Percentiles rank a stretch among this genome's conserved stretches.
Conservation (phyloP, 176 grass and related monocot species). For the Carex parvula region DNA sequence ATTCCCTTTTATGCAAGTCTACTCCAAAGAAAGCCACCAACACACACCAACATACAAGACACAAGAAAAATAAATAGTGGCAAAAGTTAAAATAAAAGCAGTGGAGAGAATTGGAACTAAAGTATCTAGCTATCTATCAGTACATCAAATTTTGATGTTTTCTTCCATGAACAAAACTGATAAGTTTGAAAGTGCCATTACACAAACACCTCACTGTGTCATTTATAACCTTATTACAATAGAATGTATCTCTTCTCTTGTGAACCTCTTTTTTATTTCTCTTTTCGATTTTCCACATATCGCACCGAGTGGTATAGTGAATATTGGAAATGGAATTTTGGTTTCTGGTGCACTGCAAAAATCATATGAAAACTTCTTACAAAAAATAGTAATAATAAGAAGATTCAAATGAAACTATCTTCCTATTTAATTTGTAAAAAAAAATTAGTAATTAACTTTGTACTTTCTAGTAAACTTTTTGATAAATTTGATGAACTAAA, state of each 20-base stretch:
- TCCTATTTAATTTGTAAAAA: no score
- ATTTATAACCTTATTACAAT: background rate
- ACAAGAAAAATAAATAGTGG: background rate
- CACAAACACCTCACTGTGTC: conserved; percentile 1
- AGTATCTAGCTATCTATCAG: background rate
- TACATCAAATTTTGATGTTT: background rate
- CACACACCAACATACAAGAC: background rate
- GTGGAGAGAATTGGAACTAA: background rate
- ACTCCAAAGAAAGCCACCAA: background rate
- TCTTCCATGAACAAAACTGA: conserved; percentile 7
- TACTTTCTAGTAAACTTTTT: no score
- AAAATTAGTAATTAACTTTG: no score
- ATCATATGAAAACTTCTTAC: background rate
- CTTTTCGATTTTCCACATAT: conserved; percentile 54
- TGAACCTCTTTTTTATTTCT: conserved; percentile 24
- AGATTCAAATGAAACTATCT: no score
- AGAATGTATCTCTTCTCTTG: conserved; percentile 8
- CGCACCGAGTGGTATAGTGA: conserved; percentile 47
- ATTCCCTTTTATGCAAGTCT: conserved; percentile 2
- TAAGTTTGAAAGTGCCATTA: background rate
- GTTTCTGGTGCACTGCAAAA: conserved; percentile 44
- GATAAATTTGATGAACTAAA: background rate
- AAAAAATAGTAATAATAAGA: no score
- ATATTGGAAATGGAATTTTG: conserved; percentile 73
- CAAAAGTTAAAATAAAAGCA: background rate